Evolutionary conservation across 352 stramenopile genomes (phyloP).

Genomic region (Phytopythium helicoides): DNA sequence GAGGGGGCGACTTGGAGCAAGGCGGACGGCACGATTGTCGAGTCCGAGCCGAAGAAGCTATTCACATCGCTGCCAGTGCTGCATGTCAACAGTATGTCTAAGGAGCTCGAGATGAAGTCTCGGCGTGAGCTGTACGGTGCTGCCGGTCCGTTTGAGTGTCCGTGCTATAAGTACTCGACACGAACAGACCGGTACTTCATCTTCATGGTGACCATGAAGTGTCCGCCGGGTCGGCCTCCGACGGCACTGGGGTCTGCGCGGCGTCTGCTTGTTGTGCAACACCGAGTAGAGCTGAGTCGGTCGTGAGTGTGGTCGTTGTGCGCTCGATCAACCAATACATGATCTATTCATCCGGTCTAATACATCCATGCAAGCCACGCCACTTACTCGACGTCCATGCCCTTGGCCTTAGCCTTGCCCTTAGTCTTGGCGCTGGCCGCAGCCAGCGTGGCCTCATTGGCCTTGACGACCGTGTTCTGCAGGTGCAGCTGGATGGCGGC

Average conservation of each 20-base stretch:
- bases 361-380: too few relatives aligned
- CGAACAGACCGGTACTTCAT: constrained; percentile 96
- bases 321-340: constrained; percentile 4
- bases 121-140: constrained; percentile 92
- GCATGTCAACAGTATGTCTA: constrained; percentile 95
- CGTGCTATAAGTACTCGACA: constrained; percentile 96
- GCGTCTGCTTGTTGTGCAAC: constrained; percentile 94
- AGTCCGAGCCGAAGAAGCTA: constrained; percentile 96
- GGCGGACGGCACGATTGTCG: constrained; percentile 90
- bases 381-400: constrained; percentile 41
- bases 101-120: constrained; percentile 90
- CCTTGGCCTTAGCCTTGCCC: constrained; percentile 9
- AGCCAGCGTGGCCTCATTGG: constrained; percentile 58
- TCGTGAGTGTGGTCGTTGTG: constrained; percentile 1
- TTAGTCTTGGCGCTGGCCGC: constrained; percentile 32
- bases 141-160: constrained; percentile 92
- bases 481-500: constrained; percentile 84
- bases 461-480: constrained; percentile 83
- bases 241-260: constrained; percentile 94
- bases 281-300: constrained; percentile 56
- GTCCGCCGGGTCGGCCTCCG: constrained; percentile 83
- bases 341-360: constrained; percentile 5
- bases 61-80: constrained; percentile 96
- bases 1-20: constrained; percentile 97
- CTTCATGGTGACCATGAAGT: constrained; percentile 94